Evolutionary conservation across 345 rosid species (phyloP), one percentile per base, ranked within the genome.

Genomic region (Eutrema heterophyllum): DNA sequence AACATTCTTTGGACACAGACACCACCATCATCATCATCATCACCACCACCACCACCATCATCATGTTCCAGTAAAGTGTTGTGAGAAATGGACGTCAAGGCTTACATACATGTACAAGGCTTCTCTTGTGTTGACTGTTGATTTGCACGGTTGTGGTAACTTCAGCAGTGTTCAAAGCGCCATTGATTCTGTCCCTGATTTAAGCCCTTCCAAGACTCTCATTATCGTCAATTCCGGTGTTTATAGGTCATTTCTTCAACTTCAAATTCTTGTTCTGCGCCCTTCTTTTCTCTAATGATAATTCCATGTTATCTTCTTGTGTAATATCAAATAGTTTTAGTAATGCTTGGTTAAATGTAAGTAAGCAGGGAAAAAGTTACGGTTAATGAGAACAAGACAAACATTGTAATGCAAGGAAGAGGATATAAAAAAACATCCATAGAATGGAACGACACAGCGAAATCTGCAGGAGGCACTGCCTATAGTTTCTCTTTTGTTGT

Each of bases 361-460:
- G 32, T 36, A 51, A 51, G 68, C 88, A 92, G 98, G 84, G 98
- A 93, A 78, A 93, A 93, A 80, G 92, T 93, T 55, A 77, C 64
- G 10, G 82, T 90, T 55, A 77, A 83, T 55, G 80, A 70, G 58
- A 86, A 76, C 83, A 93, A 90, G 79, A 84, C 85, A 24, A 90
- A 93, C 79, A 48, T 93, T 59, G 82, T 88, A 75, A 32, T 93
- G 21, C 87, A 85, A 85, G 97, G 98, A 14, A 83, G 87, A 63
- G 88, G 92, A 35, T 86, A 83, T 44, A 71, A 78, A 40, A 85
- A 78, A 72, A 91, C 96, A 30, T 80, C 80, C 18, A 84, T 91
- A 6, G 83, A 75, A 46, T 91, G 98, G 98, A 87, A 90, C n/a
- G 97, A 89, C 69, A 93, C 97, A 12, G 88, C 97, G 0, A 85